Percentiles rank a stretch among this genome's conserved stretches.
Evolutionary conservation across 169 alveolate genomes (phyloP).

Genomic region (Miamiensis avidus): DNA sequence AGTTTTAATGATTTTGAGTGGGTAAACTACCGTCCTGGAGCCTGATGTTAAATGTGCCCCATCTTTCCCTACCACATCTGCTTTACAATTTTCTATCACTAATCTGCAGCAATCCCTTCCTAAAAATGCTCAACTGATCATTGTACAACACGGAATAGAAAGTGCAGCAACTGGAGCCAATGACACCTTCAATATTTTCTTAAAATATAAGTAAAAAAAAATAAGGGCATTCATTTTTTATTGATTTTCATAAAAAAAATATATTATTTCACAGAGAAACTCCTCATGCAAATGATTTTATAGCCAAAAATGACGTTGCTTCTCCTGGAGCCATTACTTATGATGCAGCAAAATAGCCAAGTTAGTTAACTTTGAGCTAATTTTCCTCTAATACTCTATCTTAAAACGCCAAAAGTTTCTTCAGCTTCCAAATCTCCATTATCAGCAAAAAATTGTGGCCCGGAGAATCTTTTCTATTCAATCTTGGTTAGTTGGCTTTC

Average conservation of each 20-base stretch:
- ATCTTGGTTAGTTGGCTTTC: background rate
- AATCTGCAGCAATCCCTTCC: no score
- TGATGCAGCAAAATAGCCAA: background rate
- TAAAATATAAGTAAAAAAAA: no score
- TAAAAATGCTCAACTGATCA: background rate
- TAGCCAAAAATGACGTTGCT: background rate
- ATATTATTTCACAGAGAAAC: background rate
- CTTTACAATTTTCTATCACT: background rate
- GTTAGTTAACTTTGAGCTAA: background rate
- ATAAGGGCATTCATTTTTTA: no score
- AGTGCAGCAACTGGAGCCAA: no score
- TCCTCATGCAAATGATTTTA: background rate
- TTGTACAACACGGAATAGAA: background rate
- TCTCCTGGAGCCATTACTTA: background rate
- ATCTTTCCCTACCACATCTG: background rate
- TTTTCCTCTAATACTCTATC: background rate
- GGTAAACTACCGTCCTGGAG: background rate
- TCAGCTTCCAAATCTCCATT: background rate
- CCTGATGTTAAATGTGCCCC: background rate
- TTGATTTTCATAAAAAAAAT: no score
- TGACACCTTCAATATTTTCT: no score
- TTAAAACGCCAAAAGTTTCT: background rate
- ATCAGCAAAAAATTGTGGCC: background rate
- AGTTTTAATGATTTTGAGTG: background rate
- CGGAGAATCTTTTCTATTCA: background rate